A percentile compares a stretch with the other conserved stretches of the same genome.
Conservation (phyloP, 192 early-diverging fungal genomes). For the Dissophora globulifera region DNA sequence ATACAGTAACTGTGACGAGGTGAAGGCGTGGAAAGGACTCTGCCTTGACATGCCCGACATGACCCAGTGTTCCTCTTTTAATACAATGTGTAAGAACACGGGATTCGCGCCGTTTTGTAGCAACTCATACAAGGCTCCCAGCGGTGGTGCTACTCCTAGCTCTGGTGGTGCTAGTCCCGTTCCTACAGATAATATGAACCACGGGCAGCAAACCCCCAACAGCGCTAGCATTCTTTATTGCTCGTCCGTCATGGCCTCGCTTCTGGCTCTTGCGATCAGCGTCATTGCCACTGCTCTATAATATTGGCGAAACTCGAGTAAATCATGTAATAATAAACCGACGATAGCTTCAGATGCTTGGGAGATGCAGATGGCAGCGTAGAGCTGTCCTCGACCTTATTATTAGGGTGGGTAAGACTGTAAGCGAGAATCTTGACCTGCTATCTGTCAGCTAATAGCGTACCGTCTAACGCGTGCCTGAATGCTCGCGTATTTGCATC, state of each 20-base stretch:
- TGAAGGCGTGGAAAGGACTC: conserved; percentile 41
- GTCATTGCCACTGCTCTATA: conserved; percentile 16
- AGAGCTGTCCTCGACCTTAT: no score
- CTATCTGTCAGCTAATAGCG: no score
- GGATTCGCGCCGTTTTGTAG: conserved; percentile 44
- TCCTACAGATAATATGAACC: neutral
- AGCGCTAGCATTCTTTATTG: conserved; percentile 4
- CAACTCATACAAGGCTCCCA: conserved; percentile 15
- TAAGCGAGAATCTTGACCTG: no score
- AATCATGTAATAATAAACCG: no score
- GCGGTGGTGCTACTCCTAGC: conserved; percentile 1
- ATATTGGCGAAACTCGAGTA: no score
- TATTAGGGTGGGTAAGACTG: no score
- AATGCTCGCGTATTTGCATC: no score
- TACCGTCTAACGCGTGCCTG: no score
- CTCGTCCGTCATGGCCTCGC: conserved; percentile 24
- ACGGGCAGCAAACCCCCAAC: no score
- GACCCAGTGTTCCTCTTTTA: conserved; percentile 43
- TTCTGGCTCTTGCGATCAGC: conserved; percentile 8
- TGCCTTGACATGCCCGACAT: conserved; percentile 51
- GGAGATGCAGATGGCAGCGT: no score
- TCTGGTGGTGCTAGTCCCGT: conserved; percentile 1
- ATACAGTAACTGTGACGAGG: conserved; percentile 48
- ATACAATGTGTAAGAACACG: conserved; percentile 42
- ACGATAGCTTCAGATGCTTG: no score